phyloP scores from a whole-genome alignment of 2,329 filamentous ascomycete species.

The Ophiostoma tasmaniense region DNA sequence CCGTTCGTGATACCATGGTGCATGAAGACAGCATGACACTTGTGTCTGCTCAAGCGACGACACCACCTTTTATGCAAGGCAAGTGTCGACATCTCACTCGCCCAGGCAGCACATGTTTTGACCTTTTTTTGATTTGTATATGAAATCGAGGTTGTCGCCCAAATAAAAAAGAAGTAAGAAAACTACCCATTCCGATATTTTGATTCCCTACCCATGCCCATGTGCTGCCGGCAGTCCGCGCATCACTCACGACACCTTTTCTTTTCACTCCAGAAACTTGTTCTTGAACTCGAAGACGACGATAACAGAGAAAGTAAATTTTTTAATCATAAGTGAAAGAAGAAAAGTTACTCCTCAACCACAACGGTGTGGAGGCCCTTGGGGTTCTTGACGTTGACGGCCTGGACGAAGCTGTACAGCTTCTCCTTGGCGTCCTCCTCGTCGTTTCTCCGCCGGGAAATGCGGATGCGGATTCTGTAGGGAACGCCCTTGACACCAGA shows the following conservation, averaged over 20 bases:
- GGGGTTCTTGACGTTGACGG: conserved; percentile 98
- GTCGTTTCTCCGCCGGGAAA: conserved; percentile 99
- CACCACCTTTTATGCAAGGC: no score
- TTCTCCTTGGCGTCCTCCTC: conserved; percentile 99
- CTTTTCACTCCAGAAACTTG: background rate
- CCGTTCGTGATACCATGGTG: background rate
- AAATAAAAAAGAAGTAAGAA: conserved; percentile 13
- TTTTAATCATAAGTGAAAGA: background rate
- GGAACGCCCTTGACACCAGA: conserved; percentile 97
- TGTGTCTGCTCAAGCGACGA: background rate
- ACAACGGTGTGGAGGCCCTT: conserved; percentile 93
- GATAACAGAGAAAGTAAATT: background rate
- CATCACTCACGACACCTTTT: conserved; percentile 6
- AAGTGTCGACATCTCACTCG: no score
- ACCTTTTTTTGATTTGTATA: conserved; percentile 13
- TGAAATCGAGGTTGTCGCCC: conserved; percentile 16
- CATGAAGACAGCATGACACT: no score
- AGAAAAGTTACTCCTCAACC: conserved; percentile 59
- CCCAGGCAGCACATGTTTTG: no score
- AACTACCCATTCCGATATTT: conserved; percentile 13
- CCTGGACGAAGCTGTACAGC: conserved; percentile 99
- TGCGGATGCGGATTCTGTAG: conserved; percentile 94
- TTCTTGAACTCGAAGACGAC: background rate
- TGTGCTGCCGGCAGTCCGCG: conserved; percentile 9
- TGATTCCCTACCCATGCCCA: conserved; percentile 14